Evolutionary conservation across 2,329 filamentous ascomycete species (phyloP), one percentile per base, ranked within the genome.

Genomic region (Alternaria postmessia): DNA sequence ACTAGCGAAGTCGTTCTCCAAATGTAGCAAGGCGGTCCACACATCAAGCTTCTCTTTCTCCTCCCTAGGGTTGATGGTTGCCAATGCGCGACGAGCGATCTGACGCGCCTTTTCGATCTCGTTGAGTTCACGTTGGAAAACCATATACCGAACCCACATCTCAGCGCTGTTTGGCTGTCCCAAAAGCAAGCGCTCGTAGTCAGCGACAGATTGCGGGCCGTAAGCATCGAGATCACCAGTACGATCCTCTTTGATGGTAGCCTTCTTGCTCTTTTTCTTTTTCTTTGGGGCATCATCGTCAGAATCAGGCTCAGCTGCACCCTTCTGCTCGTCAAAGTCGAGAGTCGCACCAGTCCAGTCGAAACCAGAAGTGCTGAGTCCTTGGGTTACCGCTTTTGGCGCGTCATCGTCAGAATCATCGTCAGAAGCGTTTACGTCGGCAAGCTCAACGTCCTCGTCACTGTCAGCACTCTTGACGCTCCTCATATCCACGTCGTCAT

Each of bases 131-230:
- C 97, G 89, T 80, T 98, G 93, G 86, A 96, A 96, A n/a, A 94
- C 93, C 93, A 99, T 98, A 81, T 99, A 99, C 67, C 92, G 88
- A 55, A 97, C 92, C 95, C 95, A 99, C 28, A 98, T 86, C 63
- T 90, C 85, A 0, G 94, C 96, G n/a, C 92, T 94, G 80, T 98
- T 93, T 3, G 95, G 93, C 76, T 96, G 91, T 57, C 93, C 92
- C 22, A 99, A 87, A 42, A 99, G 87, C 24, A 97, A 88, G 68
- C 95, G 90, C 81, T 99, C 96, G 78, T 93, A 99, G 79, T 99
- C 96, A 64, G 91, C 92, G 16, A 92, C 87, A 1, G 92, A 94
- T 76, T 96, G 93, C 2, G 95, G 95, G 0, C 94, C 94, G 69
- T 94, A 88, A 47, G 87, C 88, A 76, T 97, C 93, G 11, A 99